A percentile compares a stretch with the other conserved stretches of the same genome.
Evolutionary conservation across 305 asterid species (phyloP).

Genomic region (Solanum hybrid): DNA sequence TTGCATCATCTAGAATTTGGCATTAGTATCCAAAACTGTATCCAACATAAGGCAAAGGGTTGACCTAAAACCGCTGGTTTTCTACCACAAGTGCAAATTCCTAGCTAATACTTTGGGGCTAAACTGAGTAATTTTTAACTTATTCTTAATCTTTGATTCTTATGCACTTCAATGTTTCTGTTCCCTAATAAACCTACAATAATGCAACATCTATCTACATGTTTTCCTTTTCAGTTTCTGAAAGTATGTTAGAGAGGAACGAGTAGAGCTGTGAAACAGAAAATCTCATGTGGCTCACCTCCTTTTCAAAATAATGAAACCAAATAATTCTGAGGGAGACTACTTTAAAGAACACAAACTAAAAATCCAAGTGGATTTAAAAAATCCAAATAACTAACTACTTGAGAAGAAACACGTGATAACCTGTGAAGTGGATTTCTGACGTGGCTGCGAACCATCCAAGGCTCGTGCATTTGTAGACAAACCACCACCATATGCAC

Average conservation of each 20-base stretch:
- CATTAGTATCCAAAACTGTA: not conserved
- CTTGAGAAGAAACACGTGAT: not conserved
- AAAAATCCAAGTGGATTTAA: not conserved
- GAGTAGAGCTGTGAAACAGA: not conserved
- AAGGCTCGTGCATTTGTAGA: conserved; percentile 40
- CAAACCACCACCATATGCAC: conserved; percentile 41
- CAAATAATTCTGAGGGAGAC: not conserved
- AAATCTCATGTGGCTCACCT: not conserved
- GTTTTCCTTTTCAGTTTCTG: not conserved
- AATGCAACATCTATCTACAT: not conserved
- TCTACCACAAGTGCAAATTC: not conserved
- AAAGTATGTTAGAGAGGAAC: not conserved
- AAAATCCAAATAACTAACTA: not conserved
- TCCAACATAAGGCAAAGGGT: not conserved
- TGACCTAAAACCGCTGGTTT: not conserved
- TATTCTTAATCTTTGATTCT: not conserved
- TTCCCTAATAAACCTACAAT: not conserved
- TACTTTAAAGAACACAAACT: not conserved
- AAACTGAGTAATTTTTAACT: not conserved
- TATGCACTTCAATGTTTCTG: not conserved
- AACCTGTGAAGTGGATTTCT: conserved; percentile 50
- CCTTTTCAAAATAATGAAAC: not conserved
- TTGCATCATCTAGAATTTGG: not conserved
- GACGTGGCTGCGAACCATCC: conserved; percentile 41
- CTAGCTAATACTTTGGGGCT: not conserved